Conservation (phyloP, 805 yeast genomes). For the Metschnikowia chrysomelidarum region DNA sequence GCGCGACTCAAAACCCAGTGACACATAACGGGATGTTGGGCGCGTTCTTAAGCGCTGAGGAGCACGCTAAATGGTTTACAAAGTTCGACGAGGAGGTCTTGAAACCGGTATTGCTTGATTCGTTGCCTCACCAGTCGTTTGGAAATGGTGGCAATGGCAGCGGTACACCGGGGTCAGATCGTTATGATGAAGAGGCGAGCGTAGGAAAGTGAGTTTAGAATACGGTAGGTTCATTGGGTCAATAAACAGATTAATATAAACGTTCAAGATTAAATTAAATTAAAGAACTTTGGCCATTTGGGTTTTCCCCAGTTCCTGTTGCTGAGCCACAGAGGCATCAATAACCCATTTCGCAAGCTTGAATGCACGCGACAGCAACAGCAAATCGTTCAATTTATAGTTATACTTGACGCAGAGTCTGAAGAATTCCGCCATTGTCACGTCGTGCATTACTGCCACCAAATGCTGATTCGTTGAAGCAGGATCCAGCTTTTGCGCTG, state of each 20-base stretch:
- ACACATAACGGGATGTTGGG: conserved; percentile 36
- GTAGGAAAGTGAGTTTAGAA: conserved; percentile 9
- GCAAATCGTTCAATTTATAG: conserved; percentile 60
- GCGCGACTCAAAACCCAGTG: conserved; percentile 10
- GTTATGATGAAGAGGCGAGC: conserved; percentile 11
- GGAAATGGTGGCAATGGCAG: conserved; percentile 1
- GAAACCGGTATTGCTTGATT: conserved; percentile 86
- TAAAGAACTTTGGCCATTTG: conserved; percentile 9
- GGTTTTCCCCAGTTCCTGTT: conserved; percentile 25
- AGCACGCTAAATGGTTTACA: conserved; percentile 87
- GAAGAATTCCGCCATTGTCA: conserved; percentile 61
- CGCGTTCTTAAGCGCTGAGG: conserved; percentile 54
- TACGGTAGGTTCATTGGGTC: conserved; percentile 1
- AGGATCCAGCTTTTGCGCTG: conserved; percentile 17
- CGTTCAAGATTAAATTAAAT: background rate
- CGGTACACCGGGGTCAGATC: conserved; percentile 2
- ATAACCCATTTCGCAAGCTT: conserved; percentile 71
- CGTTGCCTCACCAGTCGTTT: conserved; percentile 28
- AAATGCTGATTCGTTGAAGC: conserved; percentile 32
- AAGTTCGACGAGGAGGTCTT: conserved; percentile 90
- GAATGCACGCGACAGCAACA: conserved; percentile 60
- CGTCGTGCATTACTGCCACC: conserved; percentile 57
- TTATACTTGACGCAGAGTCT: conserved; percentile 65
- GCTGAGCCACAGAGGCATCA: conserved; percentile 58
- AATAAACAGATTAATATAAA: conserved; percentile 2